Percentiles rank a stretch among this genome's conserved stretches.
These are phyloP conservation scores for Populus hybrid DNA, from an alignment of 441 rosid genomes.

Conservation along the genomic window DNA sequence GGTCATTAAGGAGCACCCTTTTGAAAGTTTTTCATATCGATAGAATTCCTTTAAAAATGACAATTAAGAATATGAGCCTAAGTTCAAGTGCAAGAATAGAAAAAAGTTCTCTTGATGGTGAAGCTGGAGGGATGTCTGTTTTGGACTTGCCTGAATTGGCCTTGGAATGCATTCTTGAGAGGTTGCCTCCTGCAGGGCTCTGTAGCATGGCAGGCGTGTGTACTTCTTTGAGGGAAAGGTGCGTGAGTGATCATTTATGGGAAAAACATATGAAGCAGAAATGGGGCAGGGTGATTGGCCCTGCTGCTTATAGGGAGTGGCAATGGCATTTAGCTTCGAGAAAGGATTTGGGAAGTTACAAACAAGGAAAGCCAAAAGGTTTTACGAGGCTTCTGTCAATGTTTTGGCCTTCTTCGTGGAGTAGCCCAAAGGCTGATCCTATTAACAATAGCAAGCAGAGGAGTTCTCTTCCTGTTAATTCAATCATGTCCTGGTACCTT, in stretches of 20 bases:
- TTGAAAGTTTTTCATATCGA: background rate
- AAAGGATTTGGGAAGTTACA: constrained; percentile 29
- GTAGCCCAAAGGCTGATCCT: constrained; percentile 34
- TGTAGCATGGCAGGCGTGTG: constrained; percentile 78
- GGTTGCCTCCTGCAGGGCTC: constrained; percentile 75
- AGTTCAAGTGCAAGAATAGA: constrained; percentile 23
- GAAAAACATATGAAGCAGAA: constrained; percentile 67
- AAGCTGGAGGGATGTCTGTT: constrained; percentile 40
- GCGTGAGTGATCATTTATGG: constrained; percentile 80
- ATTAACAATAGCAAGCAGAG: constrained; percentile 23
- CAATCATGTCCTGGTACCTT: constrained; percentile 83
- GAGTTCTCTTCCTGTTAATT: constrained; percentile 48
- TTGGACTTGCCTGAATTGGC: constrained; percentile 89
- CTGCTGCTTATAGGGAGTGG: constrained; percentile 75
- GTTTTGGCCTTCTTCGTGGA: constrained; percentile 49
- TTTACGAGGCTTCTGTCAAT: constrained; percentile 43
- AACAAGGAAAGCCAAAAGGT: constrained; percentile 38
- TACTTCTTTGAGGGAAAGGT: constrained; percentile 62
- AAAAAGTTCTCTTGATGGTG: constrained; percentile 5
- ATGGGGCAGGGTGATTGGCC: constrained; percentile 81
- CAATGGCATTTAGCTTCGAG: constrained; percentile 48
- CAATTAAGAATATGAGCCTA: constrained; percentile 27
- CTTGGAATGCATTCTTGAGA: constrained; percentile 75
- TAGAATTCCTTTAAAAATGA: constrained; percentile 26
- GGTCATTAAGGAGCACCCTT: constrained; percentile 22